Conservation (phyloP, 2,329 filamentous ascomycete genomes). For the Colletotrichum orchidophilum region DNA sequence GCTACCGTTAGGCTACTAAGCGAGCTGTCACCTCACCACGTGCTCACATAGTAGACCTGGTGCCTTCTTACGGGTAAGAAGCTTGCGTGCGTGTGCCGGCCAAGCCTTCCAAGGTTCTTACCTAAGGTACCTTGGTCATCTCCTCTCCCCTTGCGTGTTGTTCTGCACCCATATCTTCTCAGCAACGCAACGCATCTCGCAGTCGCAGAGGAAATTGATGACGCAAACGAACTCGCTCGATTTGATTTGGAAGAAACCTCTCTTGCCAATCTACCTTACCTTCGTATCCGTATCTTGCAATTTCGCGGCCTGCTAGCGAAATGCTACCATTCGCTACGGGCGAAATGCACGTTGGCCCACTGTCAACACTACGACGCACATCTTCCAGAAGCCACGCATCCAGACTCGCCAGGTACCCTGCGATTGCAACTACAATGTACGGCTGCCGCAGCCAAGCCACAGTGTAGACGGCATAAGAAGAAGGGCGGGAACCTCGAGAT, state of each 20-base stretch:
- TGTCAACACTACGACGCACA: conserved; percentile 8
- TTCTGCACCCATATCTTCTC: not conserved
- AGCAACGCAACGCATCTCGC: not conserved
- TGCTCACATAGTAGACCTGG: too few relatives aligned
- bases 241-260: not conserved
- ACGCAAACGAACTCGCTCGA: not conserved
- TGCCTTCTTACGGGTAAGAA: too few relatives aligned
- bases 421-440: not conserved
- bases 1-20: not conserved
- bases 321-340: conserved; percentile 24
- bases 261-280: not conserved
- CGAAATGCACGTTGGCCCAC: conserved; percentile 33
- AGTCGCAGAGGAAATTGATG: not conserved
- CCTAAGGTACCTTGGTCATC: not conserved
- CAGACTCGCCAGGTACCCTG: not conserved
- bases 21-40: too few relatives aligned
- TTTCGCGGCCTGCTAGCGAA: conserved; percentile 7
- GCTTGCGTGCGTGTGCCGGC: too few relatives aligned
- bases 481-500: conserved; percentile 1
- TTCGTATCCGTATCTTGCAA: not conserved
- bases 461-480: not conserved
- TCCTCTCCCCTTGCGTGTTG: not conserved
- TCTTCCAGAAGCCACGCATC: conserved; percentile 12
- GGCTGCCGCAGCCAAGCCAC: not conserved
- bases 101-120: not conserved